Evolutionary conservation across 805 yeast genomes (phyloP).

Genomic region (Candida sakaeoensis): DNA sequence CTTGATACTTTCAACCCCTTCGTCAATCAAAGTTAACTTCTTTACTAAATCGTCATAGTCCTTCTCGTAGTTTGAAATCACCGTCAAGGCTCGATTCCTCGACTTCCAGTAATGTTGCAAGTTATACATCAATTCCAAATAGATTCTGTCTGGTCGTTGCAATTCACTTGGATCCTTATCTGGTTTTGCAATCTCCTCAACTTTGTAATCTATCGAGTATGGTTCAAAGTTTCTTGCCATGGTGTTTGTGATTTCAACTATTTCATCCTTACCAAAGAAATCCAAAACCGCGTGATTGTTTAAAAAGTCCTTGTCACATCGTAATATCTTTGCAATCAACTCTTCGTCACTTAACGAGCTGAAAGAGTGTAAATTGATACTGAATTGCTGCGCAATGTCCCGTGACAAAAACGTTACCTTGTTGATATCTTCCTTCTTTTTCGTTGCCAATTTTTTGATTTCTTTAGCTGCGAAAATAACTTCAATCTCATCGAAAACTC

Average conservation of each 20-base stretch:
- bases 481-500: constrained; percentile 66
- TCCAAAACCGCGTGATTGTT: constrained; percentile 59
- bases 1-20: constrained; percentile 51
- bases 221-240: constrained; percentile 59
- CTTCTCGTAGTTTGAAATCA: constrained; percentile 54
- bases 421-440: constrained; percentile 40
- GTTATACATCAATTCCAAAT: constrained; percentile 63
- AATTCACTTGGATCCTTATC: constrained; percentile 54
- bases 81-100: constrained; percentile 59
- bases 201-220: constrained; percentile 50
- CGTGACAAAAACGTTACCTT: constrained; percentile 58
- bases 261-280: constrained; percentile 64
- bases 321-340: constrained; percentile 50
- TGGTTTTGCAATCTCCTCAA: constrained; percentile 32
- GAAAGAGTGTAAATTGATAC: constrained; percentile 69
- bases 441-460: constrained; percentile 40
- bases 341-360: constrained; percentile 50
- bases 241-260: constrained; percentile 55
- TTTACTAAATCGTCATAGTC: constrained; percentile 60
- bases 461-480: constrained; percentile 56
- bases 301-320: constrained; percentile 56
- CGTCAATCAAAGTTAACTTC: constrained; percentile 57
- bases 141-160: constrained; percentile 68
- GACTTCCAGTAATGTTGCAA: constrained; percentile 70
- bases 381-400: constrained; percentile 75